phyloP scores from a whole-genome alignment of 306 rosid genomes.

The Carpinus viminea region DNA sequence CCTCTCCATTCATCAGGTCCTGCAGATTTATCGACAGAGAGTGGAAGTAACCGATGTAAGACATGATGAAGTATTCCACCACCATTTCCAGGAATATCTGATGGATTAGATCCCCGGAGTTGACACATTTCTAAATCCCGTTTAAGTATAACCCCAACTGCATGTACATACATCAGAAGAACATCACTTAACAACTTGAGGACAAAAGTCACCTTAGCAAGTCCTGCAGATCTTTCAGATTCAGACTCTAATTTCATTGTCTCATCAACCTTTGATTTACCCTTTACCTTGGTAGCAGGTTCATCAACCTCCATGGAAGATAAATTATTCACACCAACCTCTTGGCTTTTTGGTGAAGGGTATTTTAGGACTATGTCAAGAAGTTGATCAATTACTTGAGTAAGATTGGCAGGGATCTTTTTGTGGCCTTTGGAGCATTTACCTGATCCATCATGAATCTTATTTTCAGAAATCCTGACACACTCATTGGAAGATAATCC shows the following conservation, averaged over 20 bases:
- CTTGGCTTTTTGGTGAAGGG: constrained; percentile 57
- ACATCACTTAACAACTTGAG: constrained; percentile 93
- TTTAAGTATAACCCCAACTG: constrained; percentile 88
- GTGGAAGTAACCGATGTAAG: constrained; percentile 73
- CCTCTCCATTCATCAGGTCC: constrained; percentile 99
- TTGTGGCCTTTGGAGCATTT: constrained; percentile 85
- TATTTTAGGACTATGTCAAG: constrained; percentile 89
- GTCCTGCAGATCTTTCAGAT: constrained; percentile 81
- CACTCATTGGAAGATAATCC: constrained; percentile 72
- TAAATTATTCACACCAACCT: constrained; percentile 44
- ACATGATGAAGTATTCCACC: constrained; percentile 81
- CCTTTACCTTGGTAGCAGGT: constrained; percentile 85
- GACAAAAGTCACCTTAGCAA: constrained; percentile 92
- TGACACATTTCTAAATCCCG: constrained; percentile 91
- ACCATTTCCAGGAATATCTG: constrained; percentile 55
- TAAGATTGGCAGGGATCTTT: constrained; percentile 85
- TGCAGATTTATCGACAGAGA: constrained; percentile 79
- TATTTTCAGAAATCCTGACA: constrained; percentile 79
- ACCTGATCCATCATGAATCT: constrained; percentile 72
- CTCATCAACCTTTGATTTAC: constrained; percentile 92
- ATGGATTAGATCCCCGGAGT: constrained; percentile 71
- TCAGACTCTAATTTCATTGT: constrained; percentile 55
- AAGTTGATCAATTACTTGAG: constrained; percentile 96
- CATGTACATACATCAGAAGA: constrained; percentile 91
- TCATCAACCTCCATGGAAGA: constrained; percentile 91